Evolutionary conservation across 106 monocot species (phyloP), one percentile per base, ranked within the genome.

Genomic region (Dendrobium officinale): DNA sequence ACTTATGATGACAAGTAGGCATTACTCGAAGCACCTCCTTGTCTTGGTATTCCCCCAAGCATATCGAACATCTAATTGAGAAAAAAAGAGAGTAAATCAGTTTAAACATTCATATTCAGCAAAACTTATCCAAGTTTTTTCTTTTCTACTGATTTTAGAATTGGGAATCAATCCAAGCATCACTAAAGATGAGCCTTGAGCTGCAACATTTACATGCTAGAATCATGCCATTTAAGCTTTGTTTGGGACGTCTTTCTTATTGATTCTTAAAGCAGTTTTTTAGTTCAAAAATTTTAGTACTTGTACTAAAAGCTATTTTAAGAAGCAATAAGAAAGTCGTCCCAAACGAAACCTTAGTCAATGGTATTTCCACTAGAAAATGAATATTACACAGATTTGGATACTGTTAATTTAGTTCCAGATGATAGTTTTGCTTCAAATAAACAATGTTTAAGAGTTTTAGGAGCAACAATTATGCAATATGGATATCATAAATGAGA

Each of bases 41-140:
- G 67, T 93, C 90, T 86, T 90, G 72, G 55, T 93, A 93, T 75
- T 93, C 90, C 7, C 77, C 88, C 77, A 90, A 79, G 79, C 92
- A 93, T 77, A 93, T 93, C 2, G 90, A 83, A 77, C 92, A 92
- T 81, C 90, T 93, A 84, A 59, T 59, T 54, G 49, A 59, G 27
- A 27, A 6, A 24, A 79, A 85, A 55, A 10, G 20, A 48, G 2
- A 13, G 0, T 44, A 70, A 77, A 43, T 51, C 55, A 42, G 26
- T 42, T 64, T 20, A 17, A 42, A 42, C 5, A 42, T 6, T n/a
- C 4, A 74, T 74, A 74, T n/a, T 74, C n/a, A n/a, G 9, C 18
- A 41, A 42, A 42, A 18, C 37, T 11, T 9, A 22, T 67, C 9
- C 24, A 67, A 67, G 27, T 4, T 26, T 7, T 67, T 67, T n/a